Evolutionary conservation across 768 basidiomycete genomes (phyloP).

Genomic region (Mycena kentingensis): DNA sequence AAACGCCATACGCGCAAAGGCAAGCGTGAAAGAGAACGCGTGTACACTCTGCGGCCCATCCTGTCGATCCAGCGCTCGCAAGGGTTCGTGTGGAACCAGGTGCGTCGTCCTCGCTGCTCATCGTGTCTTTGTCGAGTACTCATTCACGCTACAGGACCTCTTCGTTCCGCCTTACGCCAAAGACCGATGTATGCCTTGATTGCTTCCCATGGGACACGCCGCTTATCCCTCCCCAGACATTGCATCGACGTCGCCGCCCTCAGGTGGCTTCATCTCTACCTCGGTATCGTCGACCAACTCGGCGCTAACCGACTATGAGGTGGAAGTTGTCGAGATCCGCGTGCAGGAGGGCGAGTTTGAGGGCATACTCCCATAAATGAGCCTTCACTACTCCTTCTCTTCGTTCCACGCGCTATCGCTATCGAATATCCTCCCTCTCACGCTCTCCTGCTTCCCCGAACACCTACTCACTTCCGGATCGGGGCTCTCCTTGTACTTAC

Average conservation of each 20-base stretch:
- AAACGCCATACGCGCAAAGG: constrained; percentile 49
- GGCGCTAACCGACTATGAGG: constrained; percentile 73
- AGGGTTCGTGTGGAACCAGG: constrained; percentile 92
- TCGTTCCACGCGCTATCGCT: too few species aligned
- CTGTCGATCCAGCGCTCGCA: constrained; percentile 85
- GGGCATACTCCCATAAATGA: constrained; percentile 65
- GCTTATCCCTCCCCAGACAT: constrained; percentile 51
- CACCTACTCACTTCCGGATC: too few species aligned
- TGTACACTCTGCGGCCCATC: constrained; percentile 74
- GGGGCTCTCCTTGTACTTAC: too few species aligned
- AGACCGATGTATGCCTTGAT: constrained; percentile 72
- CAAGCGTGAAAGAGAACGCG: constrained; percentile 47
- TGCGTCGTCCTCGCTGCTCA: constrained; percentile 33
- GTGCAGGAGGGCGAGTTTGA: constrained; percentile 78
- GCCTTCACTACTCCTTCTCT: neutral
- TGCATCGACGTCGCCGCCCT: constrained; percentile 80
- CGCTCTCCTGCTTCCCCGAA: too few species aligned
- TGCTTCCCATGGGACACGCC: constrained; percentile 1
- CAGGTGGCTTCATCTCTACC: constrained; percentile 63
- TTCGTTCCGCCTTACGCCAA: constrained; percentile 90
- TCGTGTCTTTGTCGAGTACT: neutral
- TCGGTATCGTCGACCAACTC: constrained; percentile 70
- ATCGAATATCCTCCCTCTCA: too few species aligned
- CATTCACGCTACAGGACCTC: constrained; percentile 55
- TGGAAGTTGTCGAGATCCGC: constrained; percentile 87